Conservation (phyloP, 805 yeast species). For the Suhomyces prunicola region DNA sequence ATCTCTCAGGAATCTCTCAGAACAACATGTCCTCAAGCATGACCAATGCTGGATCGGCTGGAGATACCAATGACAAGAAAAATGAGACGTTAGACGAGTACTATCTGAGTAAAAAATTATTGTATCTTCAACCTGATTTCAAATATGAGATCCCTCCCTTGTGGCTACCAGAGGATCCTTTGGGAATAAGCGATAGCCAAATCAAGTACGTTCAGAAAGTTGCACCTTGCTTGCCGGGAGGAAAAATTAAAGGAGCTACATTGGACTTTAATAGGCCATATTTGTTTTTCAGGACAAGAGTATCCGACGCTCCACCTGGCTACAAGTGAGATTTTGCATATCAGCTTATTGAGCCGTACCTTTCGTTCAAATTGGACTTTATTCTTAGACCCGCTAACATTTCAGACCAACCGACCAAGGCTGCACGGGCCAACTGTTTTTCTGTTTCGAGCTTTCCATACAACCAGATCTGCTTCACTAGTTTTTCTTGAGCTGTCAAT, state of each 20-base stretch:
- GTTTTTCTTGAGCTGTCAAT: slow-evolving; percentile 10
- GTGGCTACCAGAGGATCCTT: slow-evolving; percentile 40
- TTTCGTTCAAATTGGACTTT: slow-evolving; percentile 10
- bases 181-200: slow-evolving; percentile 26
- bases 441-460: slow-evolving; percentile 13
- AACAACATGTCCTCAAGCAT: not conserved
- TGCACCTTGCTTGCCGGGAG: slow-evolving; percentile 16
- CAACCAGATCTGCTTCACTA: slow-evolving; percentile 26
- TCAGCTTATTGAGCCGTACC: slow-evolving; percentile 4
- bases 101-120: slow-evolving; percentile 22
- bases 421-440: not conserved
- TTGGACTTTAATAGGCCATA: slow-evolving; percentile 12
- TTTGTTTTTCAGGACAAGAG: slow-evolving; percentile 12
- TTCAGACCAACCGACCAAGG: slow-evolving; percentile 11
- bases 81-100: slow-evolving; percentile 4
- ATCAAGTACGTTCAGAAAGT: slow-evolving; percentile 15
- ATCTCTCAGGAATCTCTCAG: slow-evolving; percentile 2
- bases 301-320: slow-evolving; percentile 34
- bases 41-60: not conserved
- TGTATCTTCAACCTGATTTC: slow-evolving; percentile 38
- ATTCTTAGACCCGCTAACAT: slow-evolving; percentile 13
- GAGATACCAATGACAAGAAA: not conserved
- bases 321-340: slow-evolving; percentile 14
- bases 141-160: slow-evolving; percentile 33
- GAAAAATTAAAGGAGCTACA: slow-evolving; percentile 24